Conservation (phyloP, 176 grass and related monocot genomes). For the Oryza meridionalis region DNA sequence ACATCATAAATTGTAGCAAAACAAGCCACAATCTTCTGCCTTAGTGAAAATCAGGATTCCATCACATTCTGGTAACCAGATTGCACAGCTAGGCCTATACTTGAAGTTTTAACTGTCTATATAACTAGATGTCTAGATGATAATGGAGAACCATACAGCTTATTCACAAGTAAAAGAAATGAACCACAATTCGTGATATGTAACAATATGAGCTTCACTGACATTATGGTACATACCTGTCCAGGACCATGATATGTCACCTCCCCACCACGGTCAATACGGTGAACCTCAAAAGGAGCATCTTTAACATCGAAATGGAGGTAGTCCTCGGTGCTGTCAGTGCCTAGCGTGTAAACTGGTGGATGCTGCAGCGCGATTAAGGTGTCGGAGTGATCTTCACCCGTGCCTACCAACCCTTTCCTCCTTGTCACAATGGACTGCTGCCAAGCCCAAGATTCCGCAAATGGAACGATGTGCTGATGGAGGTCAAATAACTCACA, state of each 20-base stretch:
- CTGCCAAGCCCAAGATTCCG: conserved; percentile 65
- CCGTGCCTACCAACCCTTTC: conserved; percentile 41
- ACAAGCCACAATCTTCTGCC: neutral
- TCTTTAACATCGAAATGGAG: conserved; percentile 70
- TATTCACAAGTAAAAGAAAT: neutral
- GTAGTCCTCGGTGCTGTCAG: conserved; percentile 46
- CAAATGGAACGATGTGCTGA: conserved; percentile 37
- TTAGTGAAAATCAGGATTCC: neutral
- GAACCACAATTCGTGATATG: neutral
- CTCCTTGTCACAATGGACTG: conserved; percentile 63
- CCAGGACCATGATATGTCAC: conserved; percentile 97
- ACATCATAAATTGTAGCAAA: neutral
- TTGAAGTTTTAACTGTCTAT: neutral
- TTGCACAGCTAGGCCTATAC: neutral
- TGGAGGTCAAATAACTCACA: conserved; percentile 49
- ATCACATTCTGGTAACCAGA: neutral
- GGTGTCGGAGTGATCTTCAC: conserved; percentile 54
- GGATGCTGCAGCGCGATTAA: conserved; percentile 73
- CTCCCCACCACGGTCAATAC: conserved; percentile 73
- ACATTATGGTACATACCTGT: conserved; percentile 44
- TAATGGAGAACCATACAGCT: neutral
- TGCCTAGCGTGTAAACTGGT: conserved; percentile 74
- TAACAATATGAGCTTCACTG: neutral
- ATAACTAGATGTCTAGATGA: conserved; percentile 1
- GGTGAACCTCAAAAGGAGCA: conserved; percentile 67